Evolutionary conservation across 1,284 basidiomycete genomes (phyloP), one percentile per base, ranked within the genome.

Genomic region (Puccinia coronata): DNA sequence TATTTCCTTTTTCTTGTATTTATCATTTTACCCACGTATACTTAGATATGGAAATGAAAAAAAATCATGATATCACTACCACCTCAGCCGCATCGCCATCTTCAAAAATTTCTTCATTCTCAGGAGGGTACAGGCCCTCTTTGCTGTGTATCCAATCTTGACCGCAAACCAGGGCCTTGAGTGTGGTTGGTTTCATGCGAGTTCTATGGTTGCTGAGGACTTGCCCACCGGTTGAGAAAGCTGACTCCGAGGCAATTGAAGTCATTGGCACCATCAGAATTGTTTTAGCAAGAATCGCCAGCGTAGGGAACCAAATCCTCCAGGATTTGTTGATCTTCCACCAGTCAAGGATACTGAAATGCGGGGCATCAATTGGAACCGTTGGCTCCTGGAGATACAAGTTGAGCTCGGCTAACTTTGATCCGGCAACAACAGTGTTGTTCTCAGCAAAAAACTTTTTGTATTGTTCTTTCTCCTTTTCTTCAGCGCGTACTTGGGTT

Each of bases 121-220:
- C 16, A 8, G 8, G 43, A 16, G 8, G 9, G 16, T 8, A 69
- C 36, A 70, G 67, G n/a, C 67, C 43, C 2, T 51, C 43, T 3
- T 70, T 20, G 23, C 3, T 16, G 20, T 28, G 25, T 12, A 70
- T 70, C 67, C 67, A 70, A 36, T 70, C 67, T 70, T 70, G 67
- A 12, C 43, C 25, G 34, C 67, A 49, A 2, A 70, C 31, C 1
- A 51, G 67, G 28, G 67, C 67, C 16, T 70, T 25, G 3, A 70
- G 43, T 41, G 67, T 70, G 4, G 49, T n/a, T 2, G 67, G 20
- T 2, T 70, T 70, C 25, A 70, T 9, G 5, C 23, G 11, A 43
- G 3, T 70, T 51, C 16, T n/a, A 14, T 2, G 31, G 43, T 49
- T 14, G 67, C 41, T 70, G 18, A 70, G 43, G 16, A 70, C 43